These are phyloP conservation scores for Ramaria sp. DNA, from an alignment of 768 basidiomycete genomes.

Conservation along the genomic window DNA sequence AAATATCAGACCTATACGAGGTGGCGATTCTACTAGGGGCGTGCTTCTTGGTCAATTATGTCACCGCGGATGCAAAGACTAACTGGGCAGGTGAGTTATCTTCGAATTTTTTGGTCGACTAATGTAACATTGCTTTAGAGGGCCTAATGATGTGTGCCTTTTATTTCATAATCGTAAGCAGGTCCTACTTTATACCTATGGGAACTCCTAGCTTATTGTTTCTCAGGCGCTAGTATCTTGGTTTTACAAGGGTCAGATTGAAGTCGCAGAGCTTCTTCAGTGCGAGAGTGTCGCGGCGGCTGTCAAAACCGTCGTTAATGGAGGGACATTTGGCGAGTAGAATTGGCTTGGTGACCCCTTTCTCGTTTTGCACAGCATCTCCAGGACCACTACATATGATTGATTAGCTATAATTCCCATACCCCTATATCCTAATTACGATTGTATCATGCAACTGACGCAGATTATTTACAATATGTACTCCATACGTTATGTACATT, in stretches of 20 bases:
- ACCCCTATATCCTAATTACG: too few species aligned
- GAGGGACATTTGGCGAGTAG: not conserved
- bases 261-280: constrained; percentile 31
- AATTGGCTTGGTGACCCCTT: too few species aligned
- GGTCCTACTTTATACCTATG: not conserved
- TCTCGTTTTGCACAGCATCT: too few species aligned
- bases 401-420: too few species aligned
- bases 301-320: constrained; percentile 15
- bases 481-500: too few species aligned
- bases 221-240: constrained; percentile 49
- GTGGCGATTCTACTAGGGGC: constrained; percentile 52
- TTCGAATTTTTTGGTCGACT: too few species aligned
- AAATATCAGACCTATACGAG: constrained; percentile 51
- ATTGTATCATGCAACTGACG: too few species aligned
- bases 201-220: not conserved
- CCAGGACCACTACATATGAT: too few species aligned
- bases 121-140: constrained; percentile 25
- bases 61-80: constrained; percentile 68
- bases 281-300: constrained; percentile 30
- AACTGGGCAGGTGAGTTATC: constrained; percentile 39
- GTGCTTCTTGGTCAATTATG: constrained; percentile 70
- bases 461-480: too few species aligned
- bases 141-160: constrained; percentile 56
- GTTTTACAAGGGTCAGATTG: constrained; percentile 52
- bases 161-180: constrained; percentile 52